phyloP scores from a whole-genome alignment of 306 rosid genomes.

The Senna siamea region DNA sequence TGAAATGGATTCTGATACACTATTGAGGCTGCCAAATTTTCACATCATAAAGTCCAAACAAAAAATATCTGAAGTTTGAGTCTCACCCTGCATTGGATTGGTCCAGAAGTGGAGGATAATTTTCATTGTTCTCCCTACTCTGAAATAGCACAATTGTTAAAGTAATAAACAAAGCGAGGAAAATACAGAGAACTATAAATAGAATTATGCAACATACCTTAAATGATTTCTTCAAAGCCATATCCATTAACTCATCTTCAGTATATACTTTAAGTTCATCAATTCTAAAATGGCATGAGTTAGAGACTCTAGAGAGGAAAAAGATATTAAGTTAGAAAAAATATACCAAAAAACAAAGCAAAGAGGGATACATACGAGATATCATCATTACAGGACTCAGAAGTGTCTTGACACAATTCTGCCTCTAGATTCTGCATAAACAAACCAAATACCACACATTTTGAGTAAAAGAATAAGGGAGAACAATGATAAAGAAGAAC shows the following conservation, averaged over 20 bases:
- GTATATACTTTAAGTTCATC: constrained; percentile 76
- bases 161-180: neutral
- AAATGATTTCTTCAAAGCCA: constrained; percentile 72
- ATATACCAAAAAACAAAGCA: neutral
- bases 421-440: constrained; percentile 59
- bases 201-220: constrained; percentile 39
- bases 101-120: constrained; percentile 36
- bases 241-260: constrained; percentile 77
- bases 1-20: constrained; percentile 2
- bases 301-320: neutral
- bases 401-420: constrained; percentile 50
- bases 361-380: constrained; percentile 53
- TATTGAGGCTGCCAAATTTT: neutral
- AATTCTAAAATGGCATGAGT: constrained; percentile 49
- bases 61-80: neutral
- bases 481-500: neutral
- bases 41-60: neutral
- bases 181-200: neutral
- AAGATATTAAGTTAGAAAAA: neutral
- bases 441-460: neutral
- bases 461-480: neutral
- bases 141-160: constrained; percentile 29
- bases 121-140: constrained; percentile 41
- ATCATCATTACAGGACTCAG: constrained; percentile 48
- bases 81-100: constrained; percentile 42